Base-by-base conservation (phyloP, 495 filamentous ascomycete species). In the Aspergillus taichungensis region DNA sequence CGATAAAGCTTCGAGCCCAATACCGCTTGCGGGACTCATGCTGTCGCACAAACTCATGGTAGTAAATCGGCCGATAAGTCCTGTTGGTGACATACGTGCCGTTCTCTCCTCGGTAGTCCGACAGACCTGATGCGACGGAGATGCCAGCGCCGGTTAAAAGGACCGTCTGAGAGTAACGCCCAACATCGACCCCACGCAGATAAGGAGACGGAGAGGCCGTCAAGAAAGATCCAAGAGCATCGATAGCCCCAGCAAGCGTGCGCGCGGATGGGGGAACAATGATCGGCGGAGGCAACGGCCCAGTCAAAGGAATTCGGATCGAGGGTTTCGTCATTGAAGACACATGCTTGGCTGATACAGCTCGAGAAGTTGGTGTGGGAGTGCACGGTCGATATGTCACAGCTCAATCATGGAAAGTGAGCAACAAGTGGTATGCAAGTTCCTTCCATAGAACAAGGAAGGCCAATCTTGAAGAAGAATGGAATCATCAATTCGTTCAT, bases 11-110 rank as follows among this genome's bases (percentile, higher is more conserved):
- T 10, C 92, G 72, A 6, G 92, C 91, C 91, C 91, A 98, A 68
- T 98, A 98, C 46, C 92, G 70, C 66, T 97, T 94, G 43, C 92
- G 73, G 12, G 87, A 84, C 58, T 91, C 88, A 67, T 98, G 91
- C 49, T 68, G 83, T 34, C 74, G 62, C 27, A 83, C 50, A 59
- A 96, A 98, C 55, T 98, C 92, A 64, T 86, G 78, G 64, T 81
- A 94, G 66, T 94, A 98, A 52, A 95, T 92, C 11, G 92, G 92
- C 18, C 85, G 79, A 59, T 95, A 95, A 3, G 76, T 79, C 58
- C 82, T 84, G 68, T 97, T 96, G 47, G 87, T 77, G 24, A 87
- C 81, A 53, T 98, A 98, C 12, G 92, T 97, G 34, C 92, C 92
- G 46, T 88, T 84, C 29, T 77, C 72, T 6, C 92, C 92, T 40